These are phyloP conservation scores for Lentinula aciculospora DNA, from an alignment of 768 basidiomycete genomes.

Conservation along the genomic window DNA sequence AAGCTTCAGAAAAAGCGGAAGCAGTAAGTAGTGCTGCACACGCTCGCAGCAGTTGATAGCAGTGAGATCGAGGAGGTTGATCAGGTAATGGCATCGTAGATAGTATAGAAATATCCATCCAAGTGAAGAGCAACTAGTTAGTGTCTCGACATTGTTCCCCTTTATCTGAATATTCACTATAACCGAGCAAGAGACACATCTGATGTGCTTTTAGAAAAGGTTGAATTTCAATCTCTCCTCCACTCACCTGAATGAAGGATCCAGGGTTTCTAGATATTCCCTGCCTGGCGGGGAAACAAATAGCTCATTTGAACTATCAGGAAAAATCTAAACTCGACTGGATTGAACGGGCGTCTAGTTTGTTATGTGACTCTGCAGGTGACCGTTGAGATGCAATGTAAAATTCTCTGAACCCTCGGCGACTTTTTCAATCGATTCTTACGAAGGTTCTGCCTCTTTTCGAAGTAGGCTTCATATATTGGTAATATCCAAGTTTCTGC, in stretches of 20 bases:
- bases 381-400: no score
- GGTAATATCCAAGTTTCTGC: constrained; percentile 29
- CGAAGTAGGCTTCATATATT: not conserved
- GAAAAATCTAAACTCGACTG: no score
- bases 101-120: not conserved
- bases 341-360: no score
- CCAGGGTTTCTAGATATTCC: not conserved
- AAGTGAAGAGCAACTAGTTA: not conserved
- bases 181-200: not conserved
- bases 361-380: no score
- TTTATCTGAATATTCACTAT: not conserved
- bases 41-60: not conserved
- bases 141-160: not conserved
- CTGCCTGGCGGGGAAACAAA: not conserved
- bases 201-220: not conserved
- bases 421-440: not conserved
- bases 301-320: not conserved
- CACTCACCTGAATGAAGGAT: not conserved
- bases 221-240: not conserved
- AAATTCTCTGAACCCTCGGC: not conserved
- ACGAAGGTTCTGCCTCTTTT: not conserved
- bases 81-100: not conserved
- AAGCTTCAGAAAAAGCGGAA: not conserved
- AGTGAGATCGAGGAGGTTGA: not conserved
- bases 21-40: not conserved